Evolutionary conservation across 2,329 filamentous ascomycete genomes (phyloP).

Genomic region (Aspergillus arachidicola): DNA sequence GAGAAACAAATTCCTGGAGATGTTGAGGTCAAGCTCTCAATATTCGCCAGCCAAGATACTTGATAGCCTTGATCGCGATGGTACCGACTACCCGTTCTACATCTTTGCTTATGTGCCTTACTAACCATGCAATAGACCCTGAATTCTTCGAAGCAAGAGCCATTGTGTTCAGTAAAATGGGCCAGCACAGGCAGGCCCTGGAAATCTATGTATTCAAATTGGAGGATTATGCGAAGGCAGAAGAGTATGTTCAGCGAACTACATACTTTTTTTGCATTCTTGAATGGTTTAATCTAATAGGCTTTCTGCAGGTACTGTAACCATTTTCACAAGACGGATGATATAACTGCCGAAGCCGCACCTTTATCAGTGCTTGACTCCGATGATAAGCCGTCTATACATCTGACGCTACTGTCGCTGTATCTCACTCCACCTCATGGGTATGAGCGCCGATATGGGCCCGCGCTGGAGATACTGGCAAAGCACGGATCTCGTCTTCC

Average conservation of each 20-base stretch:
- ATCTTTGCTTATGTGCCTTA: conserved; percentile 5
- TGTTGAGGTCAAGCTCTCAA: conserved; percentile 74
- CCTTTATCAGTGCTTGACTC: conserved; percentile 47
- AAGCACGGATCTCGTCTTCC: conserved; percentile 91
- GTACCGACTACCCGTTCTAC: conserved; percentile 51
- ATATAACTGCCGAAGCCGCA: conserved; percentile 36
- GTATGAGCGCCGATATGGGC: conserved; percentile 70
- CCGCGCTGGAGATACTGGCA: conserved; percentile 84
- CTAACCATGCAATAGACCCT: conserved; percentile 60
- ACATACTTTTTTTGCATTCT: background rate
- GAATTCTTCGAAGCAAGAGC: conserved; percentile 88
- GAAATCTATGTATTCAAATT: conserved; percentile 97
- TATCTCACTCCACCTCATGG: conserved; percentile 81
- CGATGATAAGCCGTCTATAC: conserved; percentile 73
- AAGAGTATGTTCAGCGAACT: conserved; percentile 67
- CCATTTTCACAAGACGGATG: conserved; percentile 68
- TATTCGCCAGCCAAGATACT: conserved; percentile 83
- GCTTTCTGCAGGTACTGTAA: conserved; percentile 75
- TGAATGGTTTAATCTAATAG: conserved; percentile 15
- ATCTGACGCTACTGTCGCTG: conserved; percentile 84
- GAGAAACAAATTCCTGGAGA: conserved; percentile 69
- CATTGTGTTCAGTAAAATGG: conserved; percentile 91
- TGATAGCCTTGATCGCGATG: conserved; percentile 74
- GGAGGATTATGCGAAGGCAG: conserved; percentile 81
- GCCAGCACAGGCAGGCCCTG: conserved; percentile 91